Base-by-base conservation (phyloP, 352 stramenopile species). In the Phytophthora cactorum region DNA sequence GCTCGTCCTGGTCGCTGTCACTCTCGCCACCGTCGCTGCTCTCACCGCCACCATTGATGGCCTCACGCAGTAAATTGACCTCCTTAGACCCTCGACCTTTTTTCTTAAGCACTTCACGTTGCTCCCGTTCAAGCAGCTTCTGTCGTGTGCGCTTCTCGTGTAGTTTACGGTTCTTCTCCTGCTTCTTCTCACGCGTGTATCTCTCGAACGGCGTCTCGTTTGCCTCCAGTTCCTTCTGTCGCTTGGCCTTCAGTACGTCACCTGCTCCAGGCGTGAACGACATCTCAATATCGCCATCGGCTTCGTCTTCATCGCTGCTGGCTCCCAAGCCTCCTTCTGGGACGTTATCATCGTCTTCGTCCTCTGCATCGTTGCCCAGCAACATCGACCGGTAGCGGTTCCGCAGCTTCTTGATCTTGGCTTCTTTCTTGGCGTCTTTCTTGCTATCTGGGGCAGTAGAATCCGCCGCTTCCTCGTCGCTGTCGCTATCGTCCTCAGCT, bases 141-240 rank as follows among this genome's bases (percentile, higher is more conserved):
- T 90, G 78, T 32, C 64, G 57, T 12, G 76, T 31, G 1, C 85
- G 81, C 66, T 96, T 96, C 12, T 94, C 84, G 59, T 93, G 84
- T 66, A 86, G 67, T 61, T 93, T 94, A 54, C 82, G 77, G 71
- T 96, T 96, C 71, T 94, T 94, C 59, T 94, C 75, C 53, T 84
- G 74, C 69, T 96, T 96, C 74, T 93, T 96, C 70, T 94, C 88
- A 36, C 88, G 86, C 59, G 82, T 68, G 66, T 96, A 94, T 1
- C 84, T 79, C 66, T 96, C 88, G 56, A 92, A 96, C 7, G 88
- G 88, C 44, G 88, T 96, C 70, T 93, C 86, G 29, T 87, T 90
- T 11, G 80, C 85, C 54, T 93, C 83, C 2, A 88, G 63, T 43
- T 96, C 88, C 52, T 83, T 84, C 67, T 91, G 81, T 31, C 85